Conservation (phyloP, 148 eudicot species). For the Salicornia ramosissima region DNA sequence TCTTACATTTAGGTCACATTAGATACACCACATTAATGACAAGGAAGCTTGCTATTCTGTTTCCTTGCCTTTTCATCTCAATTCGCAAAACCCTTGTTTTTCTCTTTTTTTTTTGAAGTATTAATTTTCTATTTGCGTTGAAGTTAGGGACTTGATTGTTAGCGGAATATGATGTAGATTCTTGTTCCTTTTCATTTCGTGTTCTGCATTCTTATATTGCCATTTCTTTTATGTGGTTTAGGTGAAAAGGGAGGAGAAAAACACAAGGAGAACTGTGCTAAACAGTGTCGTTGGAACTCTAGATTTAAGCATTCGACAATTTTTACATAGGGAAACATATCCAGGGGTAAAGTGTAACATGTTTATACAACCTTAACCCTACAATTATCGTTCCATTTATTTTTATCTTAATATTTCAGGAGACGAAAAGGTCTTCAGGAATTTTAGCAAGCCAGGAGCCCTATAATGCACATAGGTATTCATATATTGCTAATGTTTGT, state of each 20-base stretch:
- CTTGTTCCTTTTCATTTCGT: not conserved
- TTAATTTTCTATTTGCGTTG: not conserved
- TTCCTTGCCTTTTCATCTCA: not conserved
- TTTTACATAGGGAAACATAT: conserved; percentile 61
- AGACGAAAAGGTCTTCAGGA: conserved; percentile 34
- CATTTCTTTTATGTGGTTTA: conserved; percentile 21
- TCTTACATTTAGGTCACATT: no score
- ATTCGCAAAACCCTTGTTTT: not conserved
- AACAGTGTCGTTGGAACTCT: conserved; percentile 80
- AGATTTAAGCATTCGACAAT: conserved; percentile 67
- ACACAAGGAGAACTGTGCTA: conserved; percentile 60
- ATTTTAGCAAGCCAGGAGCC: conserved; percentile 52
- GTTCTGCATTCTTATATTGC: not conserved
- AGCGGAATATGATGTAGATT: not conserved
- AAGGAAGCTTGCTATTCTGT: no score
- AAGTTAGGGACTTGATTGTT: not conserved
- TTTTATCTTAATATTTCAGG: conserved; percentile 36
- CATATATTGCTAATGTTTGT: conserved; percentile 69
- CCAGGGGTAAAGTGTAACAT: conserved; percentile 50
- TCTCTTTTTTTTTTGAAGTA: not conserved
- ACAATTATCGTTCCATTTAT: not conserved
- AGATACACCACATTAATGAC: no score
- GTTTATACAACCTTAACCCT: conserved; percentile 3
- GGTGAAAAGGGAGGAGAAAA: conserved; percentile 73
- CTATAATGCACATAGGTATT: conserved; percentile 55